A percentile compares a stretch with the other conserved stretches of the same genome.
These are phyloP conservation scores for Forsythia suspensa DNA, from an alignment of 257 asterid genomes.

Conservation along the genomic window DNA sequence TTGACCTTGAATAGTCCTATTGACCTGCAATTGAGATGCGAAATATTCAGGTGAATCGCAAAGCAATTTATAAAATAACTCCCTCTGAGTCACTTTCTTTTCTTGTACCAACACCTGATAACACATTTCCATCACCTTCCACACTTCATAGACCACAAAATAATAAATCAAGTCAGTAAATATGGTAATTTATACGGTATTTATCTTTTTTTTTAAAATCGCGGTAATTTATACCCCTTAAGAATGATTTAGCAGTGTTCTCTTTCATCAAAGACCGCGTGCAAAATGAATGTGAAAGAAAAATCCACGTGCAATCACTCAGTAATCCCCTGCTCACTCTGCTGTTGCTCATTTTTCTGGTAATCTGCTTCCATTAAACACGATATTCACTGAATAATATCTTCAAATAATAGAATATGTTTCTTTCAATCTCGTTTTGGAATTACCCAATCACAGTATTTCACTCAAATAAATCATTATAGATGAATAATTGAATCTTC, in stretches of 20 bases:
- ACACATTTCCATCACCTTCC: conserved; percentile 97
- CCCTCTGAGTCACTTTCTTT: conserved; percentile 91
- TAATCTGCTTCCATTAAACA: conserved; percentile 43
- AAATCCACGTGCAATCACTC: conserved; percentile 59
- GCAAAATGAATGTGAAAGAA: conserved; percentile 68
- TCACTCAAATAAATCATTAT: neutral
- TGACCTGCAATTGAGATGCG: conserved; percentile 74
- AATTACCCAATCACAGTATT: conserved; percentile 1
- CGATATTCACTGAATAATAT: neutral
- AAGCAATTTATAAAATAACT: conserved; percentile 80
- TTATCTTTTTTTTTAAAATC: neutral
- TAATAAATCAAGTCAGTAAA: neutral
- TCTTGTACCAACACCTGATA: conserved; percentile 67
- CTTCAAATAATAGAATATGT: neutral
- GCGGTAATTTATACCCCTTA: conserved; percentile 56
- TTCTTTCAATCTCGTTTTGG: neutral
- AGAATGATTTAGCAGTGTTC: conserved; percentile 57
- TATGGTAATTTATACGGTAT: neutral
- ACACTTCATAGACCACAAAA: conserved; percentile 43
- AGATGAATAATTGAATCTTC: neutral
- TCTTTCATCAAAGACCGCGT: conserved; percentile 73
- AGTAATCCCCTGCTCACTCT: conserved; percentile 71
- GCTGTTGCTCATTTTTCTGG: conserved; percentile 70
- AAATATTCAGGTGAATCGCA: conserved; percentile 77
- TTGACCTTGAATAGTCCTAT: conserved; percentile 80